phyloP scores from a whole-genome alignment of 83 land plant genomes.

The Thuja plicata region DNA sequence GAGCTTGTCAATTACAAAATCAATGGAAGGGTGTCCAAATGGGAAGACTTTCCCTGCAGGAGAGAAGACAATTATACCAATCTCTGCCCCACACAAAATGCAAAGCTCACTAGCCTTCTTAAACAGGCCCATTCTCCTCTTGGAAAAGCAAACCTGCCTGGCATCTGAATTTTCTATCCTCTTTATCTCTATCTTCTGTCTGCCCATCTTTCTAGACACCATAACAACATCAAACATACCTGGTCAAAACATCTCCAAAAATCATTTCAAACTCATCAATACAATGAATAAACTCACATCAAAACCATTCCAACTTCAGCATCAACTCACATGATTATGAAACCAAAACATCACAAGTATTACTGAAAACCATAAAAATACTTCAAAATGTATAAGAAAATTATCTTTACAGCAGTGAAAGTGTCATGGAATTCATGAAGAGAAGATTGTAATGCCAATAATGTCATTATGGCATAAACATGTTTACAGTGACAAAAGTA shows the following conservation, averaged over 20 bases:
- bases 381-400: not conserved
- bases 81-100: constrained; percentile 38
- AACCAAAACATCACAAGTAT: not conserved
- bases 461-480: no score
- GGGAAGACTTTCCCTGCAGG: constrained; percentile 41
- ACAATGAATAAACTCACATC: not conserved
- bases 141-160: constrained; percentile 10
- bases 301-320: not conserved
- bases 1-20: constrained; percentile 26
- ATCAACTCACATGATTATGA: not conserved
- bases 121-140: constrained; percentile 19
- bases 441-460: not conserved
- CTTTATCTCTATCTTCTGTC: constrained; percentile 12
- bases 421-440: not conserved
- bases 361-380: not conserved
- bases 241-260: not conserved
- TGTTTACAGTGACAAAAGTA: no score
- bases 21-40: constrained; percentile 42
- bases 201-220: constrained; percentile 9
- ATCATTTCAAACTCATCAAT: not conserved
- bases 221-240: not conserved
- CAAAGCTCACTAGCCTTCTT: constrained; percentile 47
- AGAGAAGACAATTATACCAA: constrained; percentile 38
- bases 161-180: not conserved
- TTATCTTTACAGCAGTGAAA: no score